Evolutionary conservation across 495 filamentous ascomycete species (phyloP).

Genomic region (Melanomma pulvis-pyrius): DNA sequence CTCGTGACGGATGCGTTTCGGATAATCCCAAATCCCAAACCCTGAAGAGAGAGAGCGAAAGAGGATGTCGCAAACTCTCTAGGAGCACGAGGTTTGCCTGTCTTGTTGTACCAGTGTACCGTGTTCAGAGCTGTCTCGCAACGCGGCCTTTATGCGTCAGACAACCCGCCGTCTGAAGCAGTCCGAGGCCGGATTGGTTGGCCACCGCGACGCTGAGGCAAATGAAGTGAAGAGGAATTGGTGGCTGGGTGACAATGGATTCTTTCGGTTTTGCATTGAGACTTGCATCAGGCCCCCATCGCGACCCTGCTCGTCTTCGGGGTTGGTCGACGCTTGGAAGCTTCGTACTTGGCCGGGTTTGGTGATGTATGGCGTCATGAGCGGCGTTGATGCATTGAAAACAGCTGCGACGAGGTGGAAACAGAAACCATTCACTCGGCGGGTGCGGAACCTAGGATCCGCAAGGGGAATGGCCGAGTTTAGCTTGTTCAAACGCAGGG

Average conservation of each 20-base stretch:
- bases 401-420: too few relatives aligned
- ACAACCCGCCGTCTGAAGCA: background rate
- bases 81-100: background rate
- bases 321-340: background rate
- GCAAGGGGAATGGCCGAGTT: conserved; percentile 3
- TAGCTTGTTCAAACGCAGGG: conserved; percentile 9
- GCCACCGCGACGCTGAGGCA: background rate
- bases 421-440: background rate
- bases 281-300: background rate
- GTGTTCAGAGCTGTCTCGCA: background rate
- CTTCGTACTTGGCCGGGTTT: too few relatives aligned
- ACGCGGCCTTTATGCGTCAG: background rate
- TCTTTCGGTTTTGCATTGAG: background rate
- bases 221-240: background rate
- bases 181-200: background rate
- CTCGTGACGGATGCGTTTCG: background rate
- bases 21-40: background rate
- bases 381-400: too few relatives aligned
- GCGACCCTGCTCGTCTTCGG: background rate
- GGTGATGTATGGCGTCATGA: background rate
- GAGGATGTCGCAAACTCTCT: background rate
- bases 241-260: background rate
- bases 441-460: background rate
- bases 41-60: too few relatives aligned
- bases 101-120: background rate